A percentile compares a stretch with the other conserved stretches of the same genome.
These are phyloP conservation scores for Neoarthrinium moseri DNA, from an alignment of 2,329 filamentous ascomycete species.

Conservation along the genomic window DNA sequence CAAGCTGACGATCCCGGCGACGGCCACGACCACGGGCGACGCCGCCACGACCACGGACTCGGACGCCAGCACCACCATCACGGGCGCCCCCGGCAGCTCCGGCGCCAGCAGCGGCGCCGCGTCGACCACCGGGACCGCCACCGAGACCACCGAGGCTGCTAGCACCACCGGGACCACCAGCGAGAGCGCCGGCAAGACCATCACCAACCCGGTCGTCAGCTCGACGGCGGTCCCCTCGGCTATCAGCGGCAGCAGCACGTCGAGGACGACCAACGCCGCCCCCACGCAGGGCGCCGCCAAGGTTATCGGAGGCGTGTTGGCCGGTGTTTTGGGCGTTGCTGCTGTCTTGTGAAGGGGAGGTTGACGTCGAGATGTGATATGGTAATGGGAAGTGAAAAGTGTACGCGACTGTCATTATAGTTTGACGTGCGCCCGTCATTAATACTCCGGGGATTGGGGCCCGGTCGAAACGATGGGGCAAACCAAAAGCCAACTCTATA, in stretches of 20 bases:
- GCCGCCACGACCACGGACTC: not conserved
- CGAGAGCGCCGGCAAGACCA: not conserved
- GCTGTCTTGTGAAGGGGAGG: slow-evolving; percentile 6
- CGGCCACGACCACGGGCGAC: slow-evolving; percentile 4
- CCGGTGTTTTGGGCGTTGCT: slow-evolving; percentile 2
- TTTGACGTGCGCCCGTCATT: too few species aligned
- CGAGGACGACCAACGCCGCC: not conserved
- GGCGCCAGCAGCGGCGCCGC: not conserved
- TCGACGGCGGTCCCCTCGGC: not conserved
- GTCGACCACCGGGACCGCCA: not conserved
- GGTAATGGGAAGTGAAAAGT: too few species aligned
- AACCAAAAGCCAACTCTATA: too few species aligned
- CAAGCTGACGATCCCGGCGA: slow-evolving; percentile 13
- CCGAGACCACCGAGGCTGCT: not conserved
- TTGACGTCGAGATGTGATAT: too few species aligned
- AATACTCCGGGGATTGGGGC: too few species aligned
- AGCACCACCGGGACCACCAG: not conserved
- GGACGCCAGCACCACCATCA: not conserved
- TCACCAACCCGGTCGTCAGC: not conserved
- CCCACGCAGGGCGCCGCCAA: not conserved
- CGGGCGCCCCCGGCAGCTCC: not conserved
- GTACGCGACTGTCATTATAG: too few species aligned
- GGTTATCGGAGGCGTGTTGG: slow-evolving; percentile 4
- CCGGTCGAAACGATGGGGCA: too few species aligned
- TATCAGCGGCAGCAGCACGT: not conserved